phyloP scores from a whole-genome alignment of 2,329 filamentous ascomycete genomes.

The Mycosphaerella arachidis region DNA sequence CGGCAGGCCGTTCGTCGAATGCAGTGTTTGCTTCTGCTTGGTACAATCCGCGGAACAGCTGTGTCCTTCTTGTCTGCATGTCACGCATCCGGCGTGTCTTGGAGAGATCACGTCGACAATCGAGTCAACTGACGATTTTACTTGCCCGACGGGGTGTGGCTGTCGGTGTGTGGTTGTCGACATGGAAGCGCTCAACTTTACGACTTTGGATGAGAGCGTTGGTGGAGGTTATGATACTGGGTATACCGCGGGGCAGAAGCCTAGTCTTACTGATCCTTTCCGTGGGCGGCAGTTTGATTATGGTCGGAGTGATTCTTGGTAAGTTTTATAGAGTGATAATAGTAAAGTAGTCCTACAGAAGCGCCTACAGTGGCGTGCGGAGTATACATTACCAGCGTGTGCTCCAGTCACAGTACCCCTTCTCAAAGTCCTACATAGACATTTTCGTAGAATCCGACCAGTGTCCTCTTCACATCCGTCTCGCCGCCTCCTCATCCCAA shows the following conservation, averaged over 20 bases:
- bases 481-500: neutral
- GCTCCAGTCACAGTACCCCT: too few relatives aligned
- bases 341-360: too few relatives aligned
- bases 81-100: slow-evolving; percentile 27
- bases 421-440: too few relatives aligned
- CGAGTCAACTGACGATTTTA: slow-evolving; percentile 15
- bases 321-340: neutral
- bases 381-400: too few relatives aligned
- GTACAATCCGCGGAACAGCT: slow-evolving; percentile 28
- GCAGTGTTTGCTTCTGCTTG: slow-evolving; percentile 27
- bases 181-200: slow-evolving; percentile 7
- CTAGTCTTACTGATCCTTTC: slow-evolving; percentile 27
- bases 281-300: slow-evolving; percentile 17
- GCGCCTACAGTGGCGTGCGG: too few relatives aligned
- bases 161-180: slow-evolving; percentile 23
- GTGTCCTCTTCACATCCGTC: neutral
- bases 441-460: too few relatives aligned
- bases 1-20: slow-evolving; percentile 15
- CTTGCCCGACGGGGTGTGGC: slow-evolving; percentile 31
- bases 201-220: slow-evolving; percentile 1
- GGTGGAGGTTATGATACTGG: neutral
- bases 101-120: slow-evolving; percentile 11
- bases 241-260: slow-evolving; percentile 16
- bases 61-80: slow-evolving; percentile 29
- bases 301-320: slow-evolving; percentile 1